Percentiles rank a stretch among this genome's conserved stretches.
Evolutionary conservation across 129 eudicot species (phyloP).

Genomic region (Ambrosia artemisiifolia): DNA sequence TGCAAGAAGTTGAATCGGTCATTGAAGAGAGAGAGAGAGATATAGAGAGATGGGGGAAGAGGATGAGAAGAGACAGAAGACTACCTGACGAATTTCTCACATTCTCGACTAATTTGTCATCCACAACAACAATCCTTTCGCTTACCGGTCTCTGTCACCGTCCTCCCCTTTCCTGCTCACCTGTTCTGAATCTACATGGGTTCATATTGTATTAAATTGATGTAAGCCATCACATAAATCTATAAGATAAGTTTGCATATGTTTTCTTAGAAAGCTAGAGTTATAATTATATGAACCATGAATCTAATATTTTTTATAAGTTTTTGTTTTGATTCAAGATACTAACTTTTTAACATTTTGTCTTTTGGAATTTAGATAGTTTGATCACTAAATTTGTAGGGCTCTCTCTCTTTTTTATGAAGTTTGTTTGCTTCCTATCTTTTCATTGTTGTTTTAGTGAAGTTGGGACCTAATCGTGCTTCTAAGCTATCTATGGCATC

Average conservation of each 20-base stretch:
- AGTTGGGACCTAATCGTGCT: conserved; percentile 53
- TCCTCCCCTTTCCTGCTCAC: no score
- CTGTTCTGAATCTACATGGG: no score
- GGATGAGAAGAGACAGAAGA: no score
- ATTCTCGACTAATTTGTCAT: no score
- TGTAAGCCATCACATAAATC: neutral
- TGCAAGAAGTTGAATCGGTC: no score
- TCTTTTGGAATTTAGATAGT: neutral
- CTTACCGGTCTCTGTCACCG: no score
- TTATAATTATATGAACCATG: neutral
- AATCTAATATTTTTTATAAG: neutral
- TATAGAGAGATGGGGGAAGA: no score
- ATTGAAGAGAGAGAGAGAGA: no score
- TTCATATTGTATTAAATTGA: neutral
- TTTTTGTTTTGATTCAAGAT: neutral
- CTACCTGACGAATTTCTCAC: no score
- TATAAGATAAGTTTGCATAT: neutral
- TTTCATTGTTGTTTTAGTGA: conserved; percentile 5
- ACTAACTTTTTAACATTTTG: neutral
- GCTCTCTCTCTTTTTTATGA: no score
- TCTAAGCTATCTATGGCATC: conserved; percentile 47
- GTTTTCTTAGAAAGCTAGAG: neutral
- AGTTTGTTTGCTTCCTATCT: neutral
- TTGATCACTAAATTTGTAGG: neutral
- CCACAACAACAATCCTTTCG: no score